These are phyloP conservation scores for Talaromyces sp. DNA, from an alignment of 2,329 filamentous ascomycete species.

Conservation along the genomic window DNA sequence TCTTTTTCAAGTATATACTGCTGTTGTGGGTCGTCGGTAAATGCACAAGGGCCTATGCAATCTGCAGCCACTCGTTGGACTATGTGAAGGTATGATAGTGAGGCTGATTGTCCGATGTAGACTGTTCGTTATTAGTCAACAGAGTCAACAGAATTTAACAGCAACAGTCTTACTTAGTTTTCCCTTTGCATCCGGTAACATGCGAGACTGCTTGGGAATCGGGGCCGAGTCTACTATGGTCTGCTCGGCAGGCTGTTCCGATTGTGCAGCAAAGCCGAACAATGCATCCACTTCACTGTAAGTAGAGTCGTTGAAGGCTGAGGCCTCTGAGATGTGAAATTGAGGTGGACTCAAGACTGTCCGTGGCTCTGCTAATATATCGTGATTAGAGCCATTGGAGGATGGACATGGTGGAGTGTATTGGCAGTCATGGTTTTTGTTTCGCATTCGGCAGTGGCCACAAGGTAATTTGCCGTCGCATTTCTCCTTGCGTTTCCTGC, in stretches of 20 bases:
- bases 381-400: background rate
- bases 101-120: conserved; percentile 2
- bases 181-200: background rate
- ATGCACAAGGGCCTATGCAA: conserved; percentile 42
- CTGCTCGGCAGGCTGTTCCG: background rate
- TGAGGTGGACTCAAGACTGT: background rate
- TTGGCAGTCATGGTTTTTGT: background rate
- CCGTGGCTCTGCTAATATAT: background rate
- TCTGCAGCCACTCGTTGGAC: conserved; percentile 50
- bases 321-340: background rate
- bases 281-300: background rate
- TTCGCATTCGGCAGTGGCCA: conserved; percentile 22
- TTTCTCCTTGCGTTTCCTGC: conserved; percentile 50
- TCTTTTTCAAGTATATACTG: conserved; percentile 39
- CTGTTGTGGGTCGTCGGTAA: conserved; percentile 40
- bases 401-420: background rate
- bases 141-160: background rate
- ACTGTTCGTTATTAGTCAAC: background rate
- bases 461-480: conserved; percentile 52
- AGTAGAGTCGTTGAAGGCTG: background rate
- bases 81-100: background rate
- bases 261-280: background rate
- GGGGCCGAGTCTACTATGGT: background rate
- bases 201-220: background rate
- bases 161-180: background rate